A percentile compares a stretch with the other conserved stretches of the same genome.
Evolutionary conservation across 2,329 filamentous ascomycete genomes (phyloP).

Genomic region (Fusarium bactridioides): DNA sequence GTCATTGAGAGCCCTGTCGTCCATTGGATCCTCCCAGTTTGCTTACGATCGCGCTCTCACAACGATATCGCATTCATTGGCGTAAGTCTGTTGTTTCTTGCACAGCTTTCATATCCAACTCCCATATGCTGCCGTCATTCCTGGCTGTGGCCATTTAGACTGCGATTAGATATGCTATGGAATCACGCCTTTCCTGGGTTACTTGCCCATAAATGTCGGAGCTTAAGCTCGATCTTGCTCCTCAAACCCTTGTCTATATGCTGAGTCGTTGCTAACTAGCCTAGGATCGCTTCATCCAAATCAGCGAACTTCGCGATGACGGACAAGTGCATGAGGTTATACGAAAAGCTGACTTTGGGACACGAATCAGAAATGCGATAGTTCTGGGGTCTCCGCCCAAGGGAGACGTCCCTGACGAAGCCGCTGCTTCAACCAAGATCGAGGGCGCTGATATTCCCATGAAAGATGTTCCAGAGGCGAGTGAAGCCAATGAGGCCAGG

Average conservation of each 20-base stretch:
- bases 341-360: conserved; percentile 80
- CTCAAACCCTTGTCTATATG: neutral
- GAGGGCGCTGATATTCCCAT: conserved; percentile 53
- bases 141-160: neutral
- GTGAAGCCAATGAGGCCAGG: neutral
- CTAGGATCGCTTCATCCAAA: conserved; percentile 79
- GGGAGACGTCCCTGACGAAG: conserved; percentile 37
- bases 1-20: conserved; percentile 78
- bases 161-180: neutral
- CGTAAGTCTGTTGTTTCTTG: conserved; percentile 56
- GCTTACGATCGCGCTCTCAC: conserved; percentile 71
- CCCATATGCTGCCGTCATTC: neutral
- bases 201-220: neutral
- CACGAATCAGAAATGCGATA: conserved; percentile 79
- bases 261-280: conserved; percentile 14
- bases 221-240: conserved; percentile 1
- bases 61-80: conserved; percentile 91
- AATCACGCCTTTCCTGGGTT: neutral
- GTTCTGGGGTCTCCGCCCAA: conserved; percentile 67
- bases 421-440: conserved; percentile 45
- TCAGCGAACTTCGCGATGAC: conserved; percentile 76
- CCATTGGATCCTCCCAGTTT: conserved; percentile 81
- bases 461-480: conserved; percentile 39
- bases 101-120: neutral
- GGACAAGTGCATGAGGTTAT: conserved; percentile 78